Evolutionary conservation across 2,329 filamentous ascomycete species (phyloP).

Genomic region (Fusarium cyanostomum): DNA sequence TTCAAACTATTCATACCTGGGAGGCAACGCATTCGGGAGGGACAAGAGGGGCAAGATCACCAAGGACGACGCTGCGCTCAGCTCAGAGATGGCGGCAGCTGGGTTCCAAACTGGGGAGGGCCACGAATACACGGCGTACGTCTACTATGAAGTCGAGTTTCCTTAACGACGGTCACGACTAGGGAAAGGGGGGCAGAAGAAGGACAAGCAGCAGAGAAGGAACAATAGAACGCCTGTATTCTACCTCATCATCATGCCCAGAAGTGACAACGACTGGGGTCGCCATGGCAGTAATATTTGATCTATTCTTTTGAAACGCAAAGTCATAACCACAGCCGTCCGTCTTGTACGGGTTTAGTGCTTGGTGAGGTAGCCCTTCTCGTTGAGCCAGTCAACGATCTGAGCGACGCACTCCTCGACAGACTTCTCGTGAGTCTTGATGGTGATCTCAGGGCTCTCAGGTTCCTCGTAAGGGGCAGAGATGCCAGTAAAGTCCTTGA

Average conservation of each 20-base stretch:
- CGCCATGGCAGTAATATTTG: constrained; percentile 42
- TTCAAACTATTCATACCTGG: constrained; percentile 86
- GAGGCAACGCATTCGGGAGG: constrained; percentile 90
- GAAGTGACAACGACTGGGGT: constrained; percentile 35
- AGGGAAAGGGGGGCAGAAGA: constrained; percentile 1
- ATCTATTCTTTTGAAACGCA: constrained; percentile 35
- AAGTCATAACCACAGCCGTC: constrained; percentile 21
- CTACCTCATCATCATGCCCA: constrained; percentile 38
- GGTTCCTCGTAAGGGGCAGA: constrained; percentile 95
- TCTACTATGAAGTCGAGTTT: constrained; percentile 95
- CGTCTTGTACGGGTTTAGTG: constrained; percentile 32
- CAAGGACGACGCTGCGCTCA: constrained; percentile 84
- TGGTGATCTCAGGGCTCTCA: constrained; percentile 83
- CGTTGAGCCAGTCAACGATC: constrained; percentile 82
- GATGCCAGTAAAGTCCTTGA: constrained; percentile 97
- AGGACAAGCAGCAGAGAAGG: background rate
- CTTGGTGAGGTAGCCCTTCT: constrained; percentile 63
- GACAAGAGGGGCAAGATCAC: constrained; percentile 94
- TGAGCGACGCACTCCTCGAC: constrained; percentile 89
- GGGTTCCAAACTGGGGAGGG: constrained; percentile 74
- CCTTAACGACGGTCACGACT: constrained; percentile 45
- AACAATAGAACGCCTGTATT: constrained; percentile 44
- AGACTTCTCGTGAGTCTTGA: constrained; percentile 81
- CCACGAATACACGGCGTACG: constrained; percentile 92
- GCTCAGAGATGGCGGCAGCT: constrained; percentile 84